These are phyloP conservation scores for Gremmenia infestans DNA, from an alignment of 2,329 filamentous ascomycete species.

Conservation along the genomic window DNA sequence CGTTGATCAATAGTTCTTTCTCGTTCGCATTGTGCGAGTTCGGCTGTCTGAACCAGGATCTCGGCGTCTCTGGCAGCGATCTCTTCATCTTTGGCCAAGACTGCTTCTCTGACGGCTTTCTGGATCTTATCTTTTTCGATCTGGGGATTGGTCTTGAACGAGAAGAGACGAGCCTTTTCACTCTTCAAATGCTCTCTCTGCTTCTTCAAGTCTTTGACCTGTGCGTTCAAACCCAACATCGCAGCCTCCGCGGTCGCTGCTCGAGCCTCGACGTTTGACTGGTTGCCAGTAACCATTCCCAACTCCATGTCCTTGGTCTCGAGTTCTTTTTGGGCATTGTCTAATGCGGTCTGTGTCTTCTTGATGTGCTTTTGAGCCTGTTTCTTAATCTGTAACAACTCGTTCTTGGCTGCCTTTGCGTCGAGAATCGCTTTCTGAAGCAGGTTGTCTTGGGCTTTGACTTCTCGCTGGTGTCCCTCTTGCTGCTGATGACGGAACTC, in stretches of 20 bases:
- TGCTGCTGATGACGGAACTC: neutral
- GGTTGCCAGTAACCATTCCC: neutral
- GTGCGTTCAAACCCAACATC: neutral
- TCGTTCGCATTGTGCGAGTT: neutral
- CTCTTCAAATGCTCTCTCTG: neutral
- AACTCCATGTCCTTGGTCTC: neutral
- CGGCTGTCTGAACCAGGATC: neutral
- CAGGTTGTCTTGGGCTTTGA: neutral
- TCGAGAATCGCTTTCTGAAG: neutral
- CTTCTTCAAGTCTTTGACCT: neutral
- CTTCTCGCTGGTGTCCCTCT: neutral
- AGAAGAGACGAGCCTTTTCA: neutral
- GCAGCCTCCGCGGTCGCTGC: neutral
- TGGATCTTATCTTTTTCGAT: neutral
- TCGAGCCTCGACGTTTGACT: neutral
- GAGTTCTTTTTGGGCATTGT: neutral
- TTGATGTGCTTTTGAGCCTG: neutral
- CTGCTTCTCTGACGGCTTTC: neutral
- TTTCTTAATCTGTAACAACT: neutral
- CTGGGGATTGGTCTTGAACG: neutral
- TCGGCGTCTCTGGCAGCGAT: neutral
- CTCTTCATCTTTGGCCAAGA: neutral
- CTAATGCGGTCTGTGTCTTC: neutral
- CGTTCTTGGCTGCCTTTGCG: neutral
- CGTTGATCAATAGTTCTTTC: neutral